Evolutionary conservation across 768 basidiomycete genomes (phyloP).

Genomic region (Boletus coccyginus): DNA sequence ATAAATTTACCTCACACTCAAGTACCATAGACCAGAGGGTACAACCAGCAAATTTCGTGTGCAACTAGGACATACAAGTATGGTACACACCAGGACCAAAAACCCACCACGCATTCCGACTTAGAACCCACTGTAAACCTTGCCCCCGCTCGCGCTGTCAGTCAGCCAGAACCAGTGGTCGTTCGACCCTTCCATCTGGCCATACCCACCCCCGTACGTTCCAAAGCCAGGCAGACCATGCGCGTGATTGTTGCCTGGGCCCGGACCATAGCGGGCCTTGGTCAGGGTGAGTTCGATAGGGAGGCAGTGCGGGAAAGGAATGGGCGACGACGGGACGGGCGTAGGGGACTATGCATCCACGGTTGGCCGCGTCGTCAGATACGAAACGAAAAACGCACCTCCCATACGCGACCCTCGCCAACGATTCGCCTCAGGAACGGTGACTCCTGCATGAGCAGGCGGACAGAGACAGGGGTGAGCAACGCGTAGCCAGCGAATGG

Average conservation of each 20-base stretch:
- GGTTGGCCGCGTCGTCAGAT: background rate
- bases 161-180: slow-evolving; percentile 27
- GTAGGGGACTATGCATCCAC: slow-evolving; percentile 8
- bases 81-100: background rate
- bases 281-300: slow-evolving; percentile 13
- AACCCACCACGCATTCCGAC: background rate
- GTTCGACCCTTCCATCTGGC: slow-evolving; percentile 16
- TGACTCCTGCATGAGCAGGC: slow-evolving; percentile 40
- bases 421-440: slow-evolving; percentile 44
- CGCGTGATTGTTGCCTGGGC: slow-evolving; percentile 8
- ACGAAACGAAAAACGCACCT: slow-evolving; percentile 35
- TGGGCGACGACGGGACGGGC: slow-evolving; percentile 6
- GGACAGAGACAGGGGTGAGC: slow-evolving; percentile 42
- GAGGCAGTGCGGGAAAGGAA: slow-evolving; percentile 4
- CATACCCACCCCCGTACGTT: slow-evolving; percentile 14
- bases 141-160: slow-evolving; percentile 9
- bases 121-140: background rate
- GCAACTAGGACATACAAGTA: background rate
- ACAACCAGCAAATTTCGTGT: background rate
- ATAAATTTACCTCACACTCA: no score
- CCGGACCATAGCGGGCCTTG: slow-evolving; percentile 11
- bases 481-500: slow-evolving; percentile 15
- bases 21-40: no score
- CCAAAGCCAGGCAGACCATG: slow-evolving; percentile 18
- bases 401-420: slow-evolving; percentile 53